Evolutionary conservation across 2,329 filamentous ascomycete genomes (phyloP).

Genomic region (Fusarium sp.): DNA sequence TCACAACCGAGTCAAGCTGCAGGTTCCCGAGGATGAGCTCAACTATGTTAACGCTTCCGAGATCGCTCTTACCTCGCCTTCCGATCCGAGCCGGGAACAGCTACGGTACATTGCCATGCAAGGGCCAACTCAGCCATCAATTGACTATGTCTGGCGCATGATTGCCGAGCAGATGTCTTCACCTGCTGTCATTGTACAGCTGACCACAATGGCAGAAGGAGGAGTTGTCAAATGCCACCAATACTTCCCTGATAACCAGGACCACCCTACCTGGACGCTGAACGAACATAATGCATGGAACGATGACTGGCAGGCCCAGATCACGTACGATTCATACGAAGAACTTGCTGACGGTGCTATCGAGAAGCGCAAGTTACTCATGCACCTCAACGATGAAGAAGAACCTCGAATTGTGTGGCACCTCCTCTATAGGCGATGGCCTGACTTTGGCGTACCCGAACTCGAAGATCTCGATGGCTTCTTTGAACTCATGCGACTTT

Average conservation of each 20-base stretch:
- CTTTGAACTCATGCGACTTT: slow-evolving; percentile 75
- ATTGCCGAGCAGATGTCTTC: slow-evolving; percentile 79
- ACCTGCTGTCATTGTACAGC: slow-evolving; percentile 89
- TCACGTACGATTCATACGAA: slow-evolving; percentile 75
- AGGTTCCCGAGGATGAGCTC: slow-evolving; percentile 76
- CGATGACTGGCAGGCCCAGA: slow-evolving; percentile 74
- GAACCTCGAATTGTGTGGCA: slow-evolving; percentile 77
- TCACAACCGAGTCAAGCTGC: slow-evolving; percentile 83
- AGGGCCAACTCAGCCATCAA: slow-evolving; percentile 81
- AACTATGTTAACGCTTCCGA: slow-evolving; percentile 89
- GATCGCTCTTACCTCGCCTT: slow-evolving; percentile 64
- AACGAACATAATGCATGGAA: slow-evolving; percentile 73
- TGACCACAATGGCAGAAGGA: slow-evolving; percentile 87
- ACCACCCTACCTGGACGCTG: slow-evolving; percentile 64
- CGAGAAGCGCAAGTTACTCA: slow-evolving; percentile 78
- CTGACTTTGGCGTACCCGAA: slow-evolving; percentile 86
- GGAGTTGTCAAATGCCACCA: slow-evolving; percentile 85
- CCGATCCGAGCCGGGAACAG: slow-evolving; percentile 52
- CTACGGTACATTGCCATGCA: slow-evolving; percentile 90
- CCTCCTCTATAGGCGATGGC: slow-evolving; percentile 87
- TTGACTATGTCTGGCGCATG: slow-evolving; percentile 95
- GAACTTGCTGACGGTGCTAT: slow-evolving; percentile 66
- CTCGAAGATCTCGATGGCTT: slow-evolving; percentile 75
- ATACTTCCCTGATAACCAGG: slow-evolving; percentile 78
- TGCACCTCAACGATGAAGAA: slow-evolving; percentile 61